A percentile compares a stretch with the other conserved stretches of the same genome.
These are phyloP conservation scores for Candida golubevii DNA, from an alignment of 805 yeast genomes.

Conservation along the genomic window DNA sequence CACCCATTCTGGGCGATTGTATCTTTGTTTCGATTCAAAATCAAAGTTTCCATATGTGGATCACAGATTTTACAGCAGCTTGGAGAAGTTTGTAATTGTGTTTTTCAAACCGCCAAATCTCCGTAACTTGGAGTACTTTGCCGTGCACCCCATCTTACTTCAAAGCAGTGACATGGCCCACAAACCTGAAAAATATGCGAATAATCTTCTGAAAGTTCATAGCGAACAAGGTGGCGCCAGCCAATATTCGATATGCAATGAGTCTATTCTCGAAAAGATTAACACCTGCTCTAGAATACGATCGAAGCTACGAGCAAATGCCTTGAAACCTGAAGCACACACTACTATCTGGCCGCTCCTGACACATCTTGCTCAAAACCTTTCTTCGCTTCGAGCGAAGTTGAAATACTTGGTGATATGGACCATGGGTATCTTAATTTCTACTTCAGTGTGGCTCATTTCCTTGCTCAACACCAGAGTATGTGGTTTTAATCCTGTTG, in stretches of 20 bases:
- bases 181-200: neutral
- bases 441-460: slow-evolving; percentile 12
- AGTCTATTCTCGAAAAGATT: slow-evolving; percentile 29
- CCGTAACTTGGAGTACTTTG: slow-evolving; percentile 67
- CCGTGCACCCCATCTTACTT: slow-evolving; percentile 67
- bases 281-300: slow-evolving; percentile 24
- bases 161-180: slow-evolving; percentile 37
- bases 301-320: neutral
- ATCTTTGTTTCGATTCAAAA: slow-evolving; percentile 3
- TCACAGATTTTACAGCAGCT: neutral
- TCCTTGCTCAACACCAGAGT: slow-evolving; percentile 26
- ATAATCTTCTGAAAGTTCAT: slow-evolving; percentile 6
- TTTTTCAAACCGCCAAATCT: slow-evolving; percentile 71
- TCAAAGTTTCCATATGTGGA: slow-evolving; percentile 9
- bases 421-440: slow-evolving; percentile 12
- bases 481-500: slow-evolving; percentile 25
- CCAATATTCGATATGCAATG: slow-evolving; percentile 23
- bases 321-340: too few species aligned
- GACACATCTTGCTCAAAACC: too few species aligned
- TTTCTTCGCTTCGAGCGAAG: too few species aligned
- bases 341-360: too few species aligned
- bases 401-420: slow-evolving; percentile 2
- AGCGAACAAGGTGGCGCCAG: neutral
- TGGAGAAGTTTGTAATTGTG: slow-evolving; percentile 15
- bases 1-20: neutral